Conservation (phyloP, 805 yeast species). For the Barnettozyma botsteinii region DNA sequence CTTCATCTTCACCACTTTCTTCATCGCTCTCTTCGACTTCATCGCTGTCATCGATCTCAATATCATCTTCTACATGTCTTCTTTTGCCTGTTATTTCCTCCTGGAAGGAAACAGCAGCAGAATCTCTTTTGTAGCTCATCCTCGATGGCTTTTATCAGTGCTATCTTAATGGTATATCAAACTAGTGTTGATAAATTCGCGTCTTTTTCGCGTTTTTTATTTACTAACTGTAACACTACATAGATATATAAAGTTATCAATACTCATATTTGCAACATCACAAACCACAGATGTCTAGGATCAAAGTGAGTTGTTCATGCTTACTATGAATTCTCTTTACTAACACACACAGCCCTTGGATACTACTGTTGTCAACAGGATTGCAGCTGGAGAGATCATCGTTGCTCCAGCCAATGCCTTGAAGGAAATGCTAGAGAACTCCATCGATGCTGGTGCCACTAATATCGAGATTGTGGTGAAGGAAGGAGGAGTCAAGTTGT, state of each 20-base stretch:
- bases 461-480: conserved; percentile 73
- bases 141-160: background rate
- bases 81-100: background rate
- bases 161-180: no score
- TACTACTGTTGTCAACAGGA: conserved; percentile 70
- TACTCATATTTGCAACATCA: no score
- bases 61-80: conserved; percentile 2
- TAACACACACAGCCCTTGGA: conserved; percentile 42
- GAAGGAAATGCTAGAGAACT: conserved; percentile 88
- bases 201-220: conserved; percentile 3
- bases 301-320: conserved; percentile 5
- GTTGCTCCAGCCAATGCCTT: conserved; percentile 91
- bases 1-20: conserved; percentile 12
- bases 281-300: background rate
- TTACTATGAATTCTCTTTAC: background rate
- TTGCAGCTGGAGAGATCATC: conserved; percentile 97
- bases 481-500: conserved; percentile 85
- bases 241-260: no score
- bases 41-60: conserved; percentile 9
- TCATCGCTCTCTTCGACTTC: conserved; percentile 10
- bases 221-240: no score
- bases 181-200: no score
- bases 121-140: conserved; percentile 2
- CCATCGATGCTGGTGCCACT: conserved; percentile 80
- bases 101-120: background rate